phyloP scores from a whole-genome alignment of 2,329 filamentous ascomycete genomes.

The Xylaria sp. region DNA sequence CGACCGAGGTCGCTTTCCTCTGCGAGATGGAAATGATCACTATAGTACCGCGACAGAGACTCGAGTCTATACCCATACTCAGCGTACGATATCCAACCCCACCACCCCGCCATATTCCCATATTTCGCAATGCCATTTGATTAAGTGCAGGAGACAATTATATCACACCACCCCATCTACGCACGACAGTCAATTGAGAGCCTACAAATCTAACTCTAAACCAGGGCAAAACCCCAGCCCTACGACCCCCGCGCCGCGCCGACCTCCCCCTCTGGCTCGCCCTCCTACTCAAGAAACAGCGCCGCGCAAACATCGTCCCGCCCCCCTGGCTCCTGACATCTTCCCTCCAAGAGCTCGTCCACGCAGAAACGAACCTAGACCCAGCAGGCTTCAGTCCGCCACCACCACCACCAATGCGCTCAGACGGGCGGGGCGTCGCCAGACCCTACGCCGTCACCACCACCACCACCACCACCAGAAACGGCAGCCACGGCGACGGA shows the following conservation, averaged over 20 bases:
- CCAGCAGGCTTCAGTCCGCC: constrained; percentile 80
- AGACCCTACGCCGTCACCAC: constrained; percentile 49
- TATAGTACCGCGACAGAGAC: constrained; percentile 87
- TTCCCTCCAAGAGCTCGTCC: constrained; percentile 80
- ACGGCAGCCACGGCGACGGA: constrained; percentile 34
- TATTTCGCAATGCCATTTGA: constrained; percentile 20
- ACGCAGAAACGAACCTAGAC: constrained; percentile 80
- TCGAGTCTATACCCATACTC: constrained; percentile 86
- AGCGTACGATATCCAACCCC: constrained; percentile 69
- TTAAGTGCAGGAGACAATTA: not conserved
- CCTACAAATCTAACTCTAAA: constrained; percentile 1
- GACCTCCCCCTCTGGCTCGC: constrained; percentile 93
- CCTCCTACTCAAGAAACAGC: constrained; percentile 91
- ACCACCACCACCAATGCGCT: constrained; percentile 70
- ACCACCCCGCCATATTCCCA: constrained; percentile 34
- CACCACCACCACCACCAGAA: constrained; percentile 36
- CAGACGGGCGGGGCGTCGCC: constrained; percentile 59
- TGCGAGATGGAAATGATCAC: constrained; percentile 98
- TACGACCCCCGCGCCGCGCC: constrained; percentile 84
- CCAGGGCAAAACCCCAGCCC: constrained; percentile 76
- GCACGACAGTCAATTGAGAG: not conserved
- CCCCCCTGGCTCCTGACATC: constrained; percentile 87
- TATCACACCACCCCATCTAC: not conserved
- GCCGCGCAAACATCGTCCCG: constrained; percentile 90
- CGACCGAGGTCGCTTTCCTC: constrained; percentile 90